Percentiles rank a stretch among this genome's conserved stretches.
Conservation (phyloP, 805 yeast genomes). For the Lipomyces kockii region DNA sequence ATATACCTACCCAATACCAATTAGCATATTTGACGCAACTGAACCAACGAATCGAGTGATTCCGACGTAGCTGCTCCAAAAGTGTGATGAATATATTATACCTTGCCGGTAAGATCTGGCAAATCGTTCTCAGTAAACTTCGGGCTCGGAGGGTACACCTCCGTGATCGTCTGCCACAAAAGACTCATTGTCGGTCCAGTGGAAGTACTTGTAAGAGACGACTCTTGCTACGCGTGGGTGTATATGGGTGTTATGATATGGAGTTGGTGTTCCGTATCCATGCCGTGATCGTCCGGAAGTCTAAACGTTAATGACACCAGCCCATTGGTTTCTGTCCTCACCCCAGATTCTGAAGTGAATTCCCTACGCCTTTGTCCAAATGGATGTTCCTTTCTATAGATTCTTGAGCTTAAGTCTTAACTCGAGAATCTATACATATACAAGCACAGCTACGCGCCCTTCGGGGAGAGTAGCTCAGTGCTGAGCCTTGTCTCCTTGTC, state of each 20-base stretch:
- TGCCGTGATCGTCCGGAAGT: too few relatives aligned
- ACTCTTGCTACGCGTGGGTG: neutral
- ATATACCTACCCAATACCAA: slow-evolving; percentile 10
- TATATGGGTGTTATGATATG: neutral
- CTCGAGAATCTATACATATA: too few relatives aligned
- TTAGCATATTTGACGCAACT: neutral
- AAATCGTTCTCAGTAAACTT: slow-evolving; percentile 30
- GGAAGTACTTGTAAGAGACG: neutral
- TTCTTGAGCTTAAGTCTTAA: too few relatives aligned
- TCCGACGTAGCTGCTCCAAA: neutral
- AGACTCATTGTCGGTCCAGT: slow-evolving; percentile 15
- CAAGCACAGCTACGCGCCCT: too few relatives aligned
- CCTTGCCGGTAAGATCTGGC: slow-evolving; percentile 32
- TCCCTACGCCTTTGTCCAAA: too few relatives aligned
- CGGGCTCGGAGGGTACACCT: slow-evolving; percentile 33
- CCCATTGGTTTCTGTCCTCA: too few relatives aligned
- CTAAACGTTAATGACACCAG: too few relatives aligned
- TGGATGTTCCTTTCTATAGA: too few relatives aligned
- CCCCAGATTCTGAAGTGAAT: too few relatives aligned
- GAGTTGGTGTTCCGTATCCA: too few relatives aligned
- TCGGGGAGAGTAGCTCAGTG: too few relatives aligned
- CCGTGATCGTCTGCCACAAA: slow-evolving; percentile 28
- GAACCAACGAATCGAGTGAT: neutral
- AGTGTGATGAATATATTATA: slow-evolving; percentile 16
- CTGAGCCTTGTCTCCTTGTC: too few relatives aligned